Conservation (phyloP, 2,329 filamentous ascomycete species). For the Fusarium sp. region DNA sequence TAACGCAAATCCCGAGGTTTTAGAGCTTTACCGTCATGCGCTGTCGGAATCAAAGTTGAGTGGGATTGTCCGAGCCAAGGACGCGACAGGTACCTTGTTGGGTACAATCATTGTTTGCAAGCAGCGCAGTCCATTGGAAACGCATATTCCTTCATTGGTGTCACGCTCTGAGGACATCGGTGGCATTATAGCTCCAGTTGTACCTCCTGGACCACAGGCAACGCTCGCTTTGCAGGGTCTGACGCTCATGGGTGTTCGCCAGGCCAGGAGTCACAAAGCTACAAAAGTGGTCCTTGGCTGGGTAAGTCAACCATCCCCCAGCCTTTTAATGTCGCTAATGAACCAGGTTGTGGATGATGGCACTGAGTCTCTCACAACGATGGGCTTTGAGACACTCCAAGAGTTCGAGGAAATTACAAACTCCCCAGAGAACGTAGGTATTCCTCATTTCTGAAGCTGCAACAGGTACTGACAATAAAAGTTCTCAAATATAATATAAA, state of each 20-base stretch:
- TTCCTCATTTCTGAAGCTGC: too few species aligned
- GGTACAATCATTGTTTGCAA: slow-evolving; percentile 86
- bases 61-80: slow-evolving; percentile 85
- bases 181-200: slow-evolving; percentile 83
- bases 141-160: slow-evolving; percentile 76
- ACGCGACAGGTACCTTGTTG: slow-evolving; percentile 73
- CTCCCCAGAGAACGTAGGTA: slow-evolving; percentile 64
- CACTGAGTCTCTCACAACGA: slow-evolving; percentile 77
- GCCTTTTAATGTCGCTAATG: slow-evolving; percentile 26
- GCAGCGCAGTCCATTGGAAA: slow-evolving; percentile 73
- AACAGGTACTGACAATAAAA: slow-evolving; percentile 4
- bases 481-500: slow-evolving; percentile 30
- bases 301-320: slow-evolving; percentile 62
- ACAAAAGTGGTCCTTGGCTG: slow-evolving; percentile 81
- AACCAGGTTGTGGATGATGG: slow-evolving; percentile 74
- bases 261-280: slow-evolving; percentile 83
- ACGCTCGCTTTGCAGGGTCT: slow-evolving; percentile 80
- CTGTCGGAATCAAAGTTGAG: slow-evolving; percentile 77
- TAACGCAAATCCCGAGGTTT: slow-evolving; percentile 79
- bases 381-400: slow-evolving; percentile 85
- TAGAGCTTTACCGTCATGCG: slow-evolving; percentile 83
- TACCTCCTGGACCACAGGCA: slow-evolving; percentile 75
- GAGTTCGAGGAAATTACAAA: slow-evolving; percentile 84
- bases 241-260: slow-evolving; percentile 82
- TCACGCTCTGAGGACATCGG: slow-evolving; percentile 71